phyloP scores from a whole-genome alignment of 1,284 basidiomycete species.

The Hemileia vastatrix region DNA sequence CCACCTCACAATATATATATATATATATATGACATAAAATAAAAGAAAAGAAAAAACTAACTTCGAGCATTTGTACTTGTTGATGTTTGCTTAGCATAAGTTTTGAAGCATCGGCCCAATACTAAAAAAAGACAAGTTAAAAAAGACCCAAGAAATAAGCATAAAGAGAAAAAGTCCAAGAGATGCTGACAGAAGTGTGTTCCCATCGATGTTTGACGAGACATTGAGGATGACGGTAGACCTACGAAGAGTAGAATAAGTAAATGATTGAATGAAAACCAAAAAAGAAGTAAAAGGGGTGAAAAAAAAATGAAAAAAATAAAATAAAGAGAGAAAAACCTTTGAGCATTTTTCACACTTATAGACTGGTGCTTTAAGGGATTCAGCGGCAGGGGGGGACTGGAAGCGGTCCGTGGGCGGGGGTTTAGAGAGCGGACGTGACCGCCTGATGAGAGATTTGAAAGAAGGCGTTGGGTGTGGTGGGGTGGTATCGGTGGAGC shows the following conservation, averaged over 20 bases:
- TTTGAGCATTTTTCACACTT: constrained; percentile 20
- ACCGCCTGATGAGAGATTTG: not conserved
- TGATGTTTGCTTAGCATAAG: constrained; percentile 93
- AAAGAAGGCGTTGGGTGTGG: not conserved
- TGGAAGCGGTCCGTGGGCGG: not conserved
- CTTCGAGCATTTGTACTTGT: constrained; percentile 89
- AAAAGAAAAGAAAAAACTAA: not conserved
- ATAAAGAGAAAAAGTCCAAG: not conserved
- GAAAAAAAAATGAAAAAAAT: not conserved
- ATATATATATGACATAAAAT: too few species aligned
- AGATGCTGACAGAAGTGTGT: constrained; percentile 57
- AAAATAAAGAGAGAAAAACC: not conserved
- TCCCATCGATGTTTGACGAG: constrained; percentile 50
- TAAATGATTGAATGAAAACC: not conserved
- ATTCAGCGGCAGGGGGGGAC: not conserved
- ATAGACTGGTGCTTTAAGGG: not conserved
- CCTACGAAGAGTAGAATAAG: not conserved
- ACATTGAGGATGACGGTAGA: constrained; percentile 19
- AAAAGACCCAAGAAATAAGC: not conserved
- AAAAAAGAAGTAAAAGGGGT: not conserved
- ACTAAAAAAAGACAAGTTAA: constrained; percentile 38
- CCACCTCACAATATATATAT: too few species aligned
- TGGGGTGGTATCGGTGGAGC: constrained; percentile 3
- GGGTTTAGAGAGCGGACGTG: not conserved
- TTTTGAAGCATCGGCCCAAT: constrained; percentile 93